Conservation (phyloP, 495 filamentous ascomycete genomes). For the Aspergillus avenaceus region DNA sequence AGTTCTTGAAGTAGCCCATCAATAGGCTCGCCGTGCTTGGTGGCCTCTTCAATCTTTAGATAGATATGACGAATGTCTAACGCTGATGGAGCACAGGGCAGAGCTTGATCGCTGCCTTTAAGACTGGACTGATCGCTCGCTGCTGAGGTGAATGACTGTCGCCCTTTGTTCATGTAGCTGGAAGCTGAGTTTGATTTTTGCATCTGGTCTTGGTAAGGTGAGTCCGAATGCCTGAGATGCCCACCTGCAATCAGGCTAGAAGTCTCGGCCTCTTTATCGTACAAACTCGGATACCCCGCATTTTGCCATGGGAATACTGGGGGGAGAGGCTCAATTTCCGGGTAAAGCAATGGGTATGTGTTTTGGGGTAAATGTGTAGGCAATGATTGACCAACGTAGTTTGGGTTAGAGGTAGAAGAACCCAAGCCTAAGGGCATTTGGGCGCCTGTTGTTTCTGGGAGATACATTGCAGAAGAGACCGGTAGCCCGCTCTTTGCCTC, state of each 20-base stretch:
- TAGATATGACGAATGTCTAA: constrained; percentile 18
- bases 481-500: neutral
- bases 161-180: neutral
- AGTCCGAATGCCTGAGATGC: neutral
- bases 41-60: constrained; percentile 22
- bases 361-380: neutral
- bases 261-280: neutral
- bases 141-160: neutral
- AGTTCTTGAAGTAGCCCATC: constrained; percentile 21
- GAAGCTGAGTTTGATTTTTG: neutral
- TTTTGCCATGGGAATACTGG: neutral
- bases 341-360: neutral
- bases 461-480: neutral
- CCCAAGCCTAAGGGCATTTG: neutral
- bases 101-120: neutral
- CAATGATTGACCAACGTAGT: neutral
- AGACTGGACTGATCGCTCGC: neutral
- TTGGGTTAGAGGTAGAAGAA: neutral
- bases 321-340: neutral
- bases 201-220: neutral
- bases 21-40: constrained; percentile 16
- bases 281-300: neutral
- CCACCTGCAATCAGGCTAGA: neutral
- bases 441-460: constrained; percentile 4
- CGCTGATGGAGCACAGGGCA: constrained; percentile 8